Conservation (phyloP, 2,329 filamentous ascomycete species). For the Elsinoe perseae region DNA sequence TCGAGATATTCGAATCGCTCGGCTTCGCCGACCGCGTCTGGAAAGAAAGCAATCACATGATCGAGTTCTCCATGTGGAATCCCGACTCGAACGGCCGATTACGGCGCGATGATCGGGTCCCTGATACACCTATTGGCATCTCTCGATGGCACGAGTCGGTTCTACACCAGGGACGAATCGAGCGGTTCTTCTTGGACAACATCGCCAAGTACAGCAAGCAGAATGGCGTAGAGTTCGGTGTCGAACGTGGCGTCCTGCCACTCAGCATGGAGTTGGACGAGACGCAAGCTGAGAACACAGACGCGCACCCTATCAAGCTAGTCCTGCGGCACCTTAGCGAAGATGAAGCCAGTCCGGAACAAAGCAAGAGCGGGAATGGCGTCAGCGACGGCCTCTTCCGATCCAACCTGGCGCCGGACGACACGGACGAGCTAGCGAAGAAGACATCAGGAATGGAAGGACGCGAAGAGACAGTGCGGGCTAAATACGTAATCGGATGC, state of each 20-base stretch:
- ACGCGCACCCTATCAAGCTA: conserved; percentile 54
- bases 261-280: conserved; percentile 50
- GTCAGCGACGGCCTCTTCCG: conserved; percentile 50
- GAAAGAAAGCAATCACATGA: conserved; percentile 60
- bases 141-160: conserved; percentile 59
- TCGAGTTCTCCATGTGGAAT: conserved; percentile 57
- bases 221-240: conserved; percentile 22
- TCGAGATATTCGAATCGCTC: conserved; percentile 68
- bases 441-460: conserved; percentile 19
- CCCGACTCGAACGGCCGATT: conserved; percentile 53
- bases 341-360: conserved; percentile 48
- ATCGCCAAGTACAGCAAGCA: conserved; percentile 45
- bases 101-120: conserved; percentile 51
- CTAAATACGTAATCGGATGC: conserved; percentile 21
- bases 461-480: conserved; percentile 18
- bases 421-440: conserved; percentile 20
- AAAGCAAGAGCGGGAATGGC: conserved; percentile 31
- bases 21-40: conserved; percentile 57
- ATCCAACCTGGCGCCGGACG: conserved; percentile 39
- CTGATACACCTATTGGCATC: conserved; percentile 55
- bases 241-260: conserved; percentile 56
- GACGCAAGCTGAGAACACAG: conserved; percentile 39
- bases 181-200: conserved; percentile 40
- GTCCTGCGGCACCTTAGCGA: conserved; percentile 51
- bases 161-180: conserved; percentile 62